Base-by-base conservation (phyloP, 2,329 filamentous ascomycete genomes). In the Cladosporium sp. region DNA sequence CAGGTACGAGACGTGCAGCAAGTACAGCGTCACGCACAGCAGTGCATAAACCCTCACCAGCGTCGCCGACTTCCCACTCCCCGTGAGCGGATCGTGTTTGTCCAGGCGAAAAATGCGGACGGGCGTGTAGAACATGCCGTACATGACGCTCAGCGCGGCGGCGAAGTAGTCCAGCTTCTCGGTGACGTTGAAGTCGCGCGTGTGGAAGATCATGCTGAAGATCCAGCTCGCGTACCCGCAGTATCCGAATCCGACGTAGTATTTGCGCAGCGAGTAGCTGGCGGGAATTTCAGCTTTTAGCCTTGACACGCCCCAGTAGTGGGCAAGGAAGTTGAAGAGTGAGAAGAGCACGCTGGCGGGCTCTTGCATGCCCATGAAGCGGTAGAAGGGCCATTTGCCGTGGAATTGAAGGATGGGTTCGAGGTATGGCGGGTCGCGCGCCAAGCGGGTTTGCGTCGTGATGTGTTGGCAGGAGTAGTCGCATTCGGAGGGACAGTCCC, bases 381-480 rank as follows among this genome's bases (percentile, higher is more conserved):
- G 88, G 69, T 85, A 78, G 73, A 99, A 99, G 34, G 93, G 93
- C 93, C 93, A 99, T 80, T 99, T 99, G 27, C 93, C 93, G 74
- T 99, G 90, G 76, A 91, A 99, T 73, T 99, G 93, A 50, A 92
- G 85, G 43, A 96, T 71, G 9, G 84, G 80, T 24, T 82, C 69
- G 56, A 80, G 73, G 74, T 84, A 83, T 1, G 80, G 80, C 30
- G 81, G 80, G 54, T 82, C 79, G 56, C 80, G 75, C 20, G 80
- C 74, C 57, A 90, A 72, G 56, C 92, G 89, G 52, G 73, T 73
- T 60, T 81, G 72, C 51, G 93, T 97, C 54, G 95, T 79, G 68
- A 96, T 86, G 77, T 95, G 92, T 70, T 99, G 93, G 77, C 93
- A 99, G 54, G 88, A 86, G 75, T 99, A 95, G 76, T 99, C 91